Percentiles rank a stretch among this genome's conserved stretches.
Evolutionary conservation across 352 stramenopile species (phyloP).

Genomic region (Phytophthora palmivora): DNA sequence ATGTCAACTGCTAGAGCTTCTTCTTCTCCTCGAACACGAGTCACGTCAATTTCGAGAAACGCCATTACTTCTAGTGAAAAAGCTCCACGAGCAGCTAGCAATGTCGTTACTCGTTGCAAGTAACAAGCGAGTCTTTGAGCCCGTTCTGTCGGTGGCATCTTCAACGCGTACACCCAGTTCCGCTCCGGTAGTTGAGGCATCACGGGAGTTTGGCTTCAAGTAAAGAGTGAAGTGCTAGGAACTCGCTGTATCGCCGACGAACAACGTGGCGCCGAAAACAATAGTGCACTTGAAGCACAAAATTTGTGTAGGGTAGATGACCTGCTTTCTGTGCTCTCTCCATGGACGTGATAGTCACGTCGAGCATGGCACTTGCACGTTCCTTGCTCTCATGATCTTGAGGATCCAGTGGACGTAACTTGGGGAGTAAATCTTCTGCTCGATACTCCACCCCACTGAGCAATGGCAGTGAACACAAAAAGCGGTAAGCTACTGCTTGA

Average conservation of each 20-base stretch:
- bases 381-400: slow-evolving; percentile 25
- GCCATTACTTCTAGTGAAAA: slow-evolving; percentile 76
- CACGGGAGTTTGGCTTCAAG: slow-evolving; percentile 57
- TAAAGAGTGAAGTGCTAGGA: slow-evolving; percentile 51
- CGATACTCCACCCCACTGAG: slow-evolving; percentile 28
- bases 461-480: slow-evolving; percentile 63
- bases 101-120: slow-evolving; percentile 55
- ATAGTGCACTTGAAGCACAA: slow-evolving; percentile 77
- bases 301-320: slow-evolving; percentile 75
- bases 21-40: slow-evolving; percentile 59
- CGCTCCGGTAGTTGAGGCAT: slow-evolving; percentile 58
- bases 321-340: slow-evolving; percentile 63
- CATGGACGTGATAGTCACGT: slow-evolving; percentile 67
- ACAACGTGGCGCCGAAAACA: slow-evolving; percentile 74
- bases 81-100: slow-evolving; percentile 57
- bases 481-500: slow-evolving; percentile 71
- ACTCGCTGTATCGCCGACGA: slow-evolving; percentile 72
- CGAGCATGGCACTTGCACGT: slow-evolving; percentile 66
- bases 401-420: slow-evolving; percentile 53
- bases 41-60: slow-evolving; percentile 71
- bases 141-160: slow-evolving; percentile 42
- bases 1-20: slow-evolving; percentile 58
- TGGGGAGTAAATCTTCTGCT: slow-evolving; percentile 53
- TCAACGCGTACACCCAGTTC: slow-evolving; percentile 55
- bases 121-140: slow-evolving; percentile 48